Percentiles rank a stretch among this genome's conserved stretches.
Evolutionary conservation across 768 basidiomycete genomes (phyloP).

Genomic region (Hygrophoropsis aurantiaca): DNA sequence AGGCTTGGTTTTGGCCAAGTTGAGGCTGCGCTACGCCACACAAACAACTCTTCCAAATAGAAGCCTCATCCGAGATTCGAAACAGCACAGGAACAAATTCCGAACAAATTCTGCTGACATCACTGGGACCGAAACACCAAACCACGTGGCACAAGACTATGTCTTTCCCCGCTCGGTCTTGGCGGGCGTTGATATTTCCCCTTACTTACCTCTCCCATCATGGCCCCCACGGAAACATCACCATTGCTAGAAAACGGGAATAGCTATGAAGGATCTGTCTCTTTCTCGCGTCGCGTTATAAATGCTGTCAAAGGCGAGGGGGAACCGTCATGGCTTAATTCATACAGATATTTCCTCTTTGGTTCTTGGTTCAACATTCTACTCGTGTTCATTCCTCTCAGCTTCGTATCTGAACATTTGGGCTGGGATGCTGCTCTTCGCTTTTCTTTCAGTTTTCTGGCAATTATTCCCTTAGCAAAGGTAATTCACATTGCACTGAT

Average conservation of each 20-base stretch:
- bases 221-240: slow-evolving; percentile 41
- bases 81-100: no score
- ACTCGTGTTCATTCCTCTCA: slow-evolving; percentile 78
- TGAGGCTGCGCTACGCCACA: no score
- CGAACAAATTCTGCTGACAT: no score
- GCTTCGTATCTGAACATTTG: slow-evolving; percentile 58
- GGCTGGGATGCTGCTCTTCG: slow-evolving; percentile 77
- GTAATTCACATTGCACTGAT: slow-evolving; percentile 37
- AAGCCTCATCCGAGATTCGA: no score
- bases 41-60: no score
- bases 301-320: slow-evolving; percentile 54
- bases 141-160: no score
- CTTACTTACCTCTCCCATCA: slow-evolving; percentile 8
- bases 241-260: slow-evolving; percentile 50
- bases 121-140: no score
- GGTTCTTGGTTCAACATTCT: slow-evolving; percentile 73
- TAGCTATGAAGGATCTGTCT: slow-evolving; percentile 15
- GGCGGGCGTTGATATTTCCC: neutral
- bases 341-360: slow-evolving; percentile 61
- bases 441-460: slow-evolving; percentile 74
- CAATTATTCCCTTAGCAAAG: slow-evolving; percentile 86
- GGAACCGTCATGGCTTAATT: slow-evolving; percentile 60
- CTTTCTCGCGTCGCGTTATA: slow-evolving; percentile 35
- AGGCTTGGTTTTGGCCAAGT: no score
- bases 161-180: no score